Percentiles rank a stretch among this genome's conserved stretches.
Evolutionary conservation across 2,329 filamentous ascomycete species (phyloP).

Genomic region (Penicillium sp.): DNA sequence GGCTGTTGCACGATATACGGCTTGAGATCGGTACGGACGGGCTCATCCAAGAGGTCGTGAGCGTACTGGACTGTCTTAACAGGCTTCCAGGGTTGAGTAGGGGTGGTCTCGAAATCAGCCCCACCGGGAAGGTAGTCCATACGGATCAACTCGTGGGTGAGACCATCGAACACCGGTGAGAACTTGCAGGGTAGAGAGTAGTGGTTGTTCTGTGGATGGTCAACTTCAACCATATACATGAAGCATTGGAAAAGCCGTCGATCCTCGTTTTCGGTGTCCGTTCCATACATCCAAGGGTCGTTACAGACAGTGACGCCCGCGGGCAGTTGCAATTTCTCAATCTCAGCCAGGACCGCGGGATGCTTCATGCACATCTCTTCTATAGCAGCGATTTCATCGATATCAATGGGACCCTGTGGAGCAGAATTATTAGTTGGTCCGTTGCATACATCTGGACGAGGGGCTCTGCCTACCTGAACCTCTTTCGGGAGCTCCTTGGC

Average conservation of each 20-base stretch:
- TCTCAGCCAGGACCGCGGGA: slow-evolving; percentile 56
- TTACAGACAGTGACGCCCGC: slow-evolving; percentile 56
- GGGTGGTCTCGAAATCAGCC: slow-evolving; percentile 57
- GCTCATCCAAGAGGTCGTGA: slow-evolving; percentile 65
- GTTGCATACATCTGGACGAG: background rate
- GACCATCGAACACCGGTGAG: slow-evolving; percentile 53
- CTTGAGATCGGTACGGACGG: slow-evolving; percentile 61
- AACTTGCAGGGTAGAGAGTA: slow-evolving; percentile 40
- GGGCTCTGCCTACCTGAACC: slow-evolving; percentile 39
- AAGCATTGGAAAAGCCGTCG: slow-evolving; percentile 44
- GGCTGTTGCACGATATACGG: slow-evolving; percentile 64
- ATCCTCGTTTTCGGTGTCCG: slow-evolving; percentile 39
- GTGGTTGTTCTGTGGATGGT: slow-evolving; percentile 40
- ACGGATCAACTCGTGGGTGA: slow-evolving; percentile 63
- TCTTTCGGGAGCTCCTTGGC: slow-evolving; percentile 48
- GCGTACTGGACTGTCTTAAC: slow-evolving; percentile 53
- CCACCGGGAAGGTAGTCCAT: slow-evolving; percentile 70
- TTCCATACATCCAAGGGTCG: slow-evolving; percentile 70
- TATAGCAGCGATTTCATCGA: slow-evolving; percentile 59
- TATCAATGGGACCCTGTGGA: slow-evolving; percentile 59
- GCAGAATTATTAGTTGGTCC: slow-evolving; percentile 54
- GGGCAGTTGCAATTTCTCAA: slow-evolving; percentile 59
- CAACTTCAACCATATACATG: slow-evolving; percentile 38
- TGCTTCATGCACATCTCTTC: slow-evolving; percentile 57
- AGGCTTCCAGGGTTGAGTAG: slow-evolving; percentile 57